Percentiles rank a stretch among this genome's conserved stretches.
These are phyloP conservation scores for Basipetospora chlamydospora DNA, from an alignment of 2,329 filamentous ascomycete genomes.

Conservation along the genomic window DNA sequence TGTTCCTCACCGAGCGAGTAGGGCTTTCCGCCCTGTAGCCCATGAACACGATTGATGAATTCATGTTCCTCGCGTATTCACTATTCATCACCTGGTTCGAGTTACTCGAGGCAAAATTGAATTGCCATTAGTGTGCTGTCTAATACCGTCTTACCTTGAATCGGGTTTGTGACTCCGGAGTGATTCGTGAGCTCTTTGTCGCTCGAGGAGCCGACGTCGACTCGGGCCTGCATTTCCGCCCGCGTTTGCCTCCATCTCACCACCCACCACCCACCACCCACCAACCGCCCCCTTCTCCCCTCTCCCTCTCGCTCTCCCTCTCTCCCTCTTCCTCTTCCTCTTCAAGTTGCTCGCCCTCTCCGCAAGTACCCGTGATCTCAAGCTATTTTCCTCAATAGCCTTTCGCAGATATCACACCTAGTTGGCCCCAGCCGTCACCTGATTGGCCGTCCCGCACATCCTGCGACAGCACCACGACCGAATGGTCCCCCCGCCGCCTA, in stretches of 20 bases:
- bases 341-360: too few species aligned
- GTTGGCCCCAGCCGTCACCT: slow-evolving; percentile 3
- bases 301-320: background rate
- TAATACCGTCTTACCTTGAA: background rate
- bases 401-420: background rate
- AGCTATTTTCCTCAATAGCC: slow-evolving; percentile 1
- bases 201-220: too few species aligned
- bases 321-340: background rate
- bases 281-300: background rate
- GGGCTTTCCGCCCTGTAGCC: too few species aligned
- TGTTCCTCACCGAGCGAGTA: too few species aligned
- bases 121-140: background rate
- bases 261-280: background rate
- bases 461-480: background rate
- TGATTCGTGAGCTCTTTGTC: background rate
- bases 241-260: background rate
- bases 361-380: background rate
- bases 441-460: slow-evolving; percentile 3
- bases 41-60: too few species aligned
- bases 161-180: background rate
- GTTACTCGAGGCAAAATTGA: too few species aligned
- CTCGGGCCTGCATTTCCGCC: too few species aligned
- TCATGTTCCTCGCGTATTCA: too few species aligned
- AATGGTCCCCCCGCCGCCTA: background rate
- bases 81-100: too few species aligned